These are phyloP conservation scores for Podaxis rugospora DNA, from an alignment of 768 basidiomycete genomes.

Conservation along the genomic window DNA sequence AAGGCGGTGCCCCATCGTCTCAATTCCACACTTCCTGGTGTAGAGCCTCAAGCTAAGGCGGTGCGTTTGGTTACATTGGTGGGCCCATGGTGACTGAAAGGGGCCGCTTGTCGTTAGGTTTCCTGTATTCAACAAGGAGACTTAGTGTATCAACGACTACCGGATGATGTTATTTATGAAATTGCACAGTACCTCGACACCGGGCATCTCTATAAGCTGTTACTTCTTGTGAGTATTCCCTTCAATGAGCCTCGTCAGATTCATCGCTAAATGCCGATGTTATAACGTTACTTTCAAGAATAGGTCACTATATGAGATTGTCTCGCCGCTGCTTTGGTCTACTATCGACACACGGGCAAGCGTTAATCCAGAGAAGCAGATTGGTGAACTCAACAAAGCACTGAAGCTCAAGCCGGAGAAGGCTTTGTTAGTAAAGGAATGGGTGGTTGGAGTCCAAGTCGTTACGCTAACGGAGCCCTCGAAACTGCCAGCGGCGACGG, in stretches of 20 bases:
- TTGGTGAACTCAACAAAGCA: not conserved
- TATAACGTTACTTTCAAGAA: not conserved
- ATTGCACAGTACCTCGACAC: not conserved
- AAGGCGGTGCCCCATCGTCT: not conserved
- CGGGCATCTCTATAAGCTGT: not conserved
- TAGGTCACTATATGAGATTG: not conserved
- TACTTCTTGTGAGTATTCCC: not conserved
- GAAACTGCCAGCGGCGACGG: not conserved
- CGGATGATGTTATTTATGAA: constrained; percentile 4
- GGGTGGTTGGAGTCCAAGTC: not conserved
- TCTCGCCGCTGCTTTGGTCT: not conserved
- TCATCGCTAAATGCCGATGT: not conserved
- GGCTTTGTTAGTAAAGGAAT: not conserved
- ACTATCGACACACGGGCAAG: not conserved
- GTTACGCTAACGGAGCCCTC: not conserved
- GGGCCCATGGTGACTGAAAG: not conserved
- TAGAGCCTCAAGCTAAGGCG: not conserved
- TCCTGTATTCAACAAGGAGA: not conserved
- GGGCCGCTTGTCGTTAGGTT: not conserved
- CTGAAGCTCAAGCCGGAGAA: not conserved
- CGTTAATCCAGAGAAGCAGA: not conserved
- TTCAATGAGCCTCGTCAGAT: not conserved
- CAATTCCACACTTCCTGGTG: not conserved
- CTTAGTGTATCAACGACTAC: not conserved
- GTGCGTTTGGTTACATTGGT: not conserved